These are phyloP conservation scores for Sutorius eximius DNA, from an alignment of 1,284 basidiomycete genomes.

Conservation along the genomic window DNA sequence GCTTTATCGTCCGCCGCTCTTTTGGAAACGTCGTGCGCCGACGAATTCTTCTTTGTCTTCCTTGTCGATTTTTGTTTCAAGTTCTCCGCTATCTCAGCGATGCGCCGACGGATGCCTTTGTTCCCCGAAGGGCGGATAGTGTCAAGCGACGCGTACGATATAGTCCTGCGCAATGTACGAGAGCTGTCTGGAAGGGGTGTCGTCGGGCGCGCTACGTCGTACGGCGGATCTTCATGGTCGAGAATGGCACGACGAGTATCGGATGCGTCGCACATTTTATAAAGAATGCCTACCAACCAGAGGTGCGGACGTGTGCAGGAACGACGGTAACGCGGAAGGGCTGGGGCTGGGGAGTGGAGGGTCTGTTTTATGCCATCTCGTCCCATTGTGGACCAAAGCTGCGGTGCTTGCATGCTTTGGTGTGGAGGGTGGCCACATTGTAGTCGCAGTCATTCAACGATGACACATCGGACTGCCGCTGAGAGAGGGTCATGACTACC, in stretches of 20 bases:
- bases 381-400: conserved; percentile 5
- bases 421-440: not conserved
- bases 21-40: not conserved
- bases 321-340: not conserved
- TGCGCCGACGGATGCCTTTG: conserved; percentile 20
- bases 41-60: not conserved
- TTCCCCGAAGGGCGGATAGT: conserved; percentile 8
- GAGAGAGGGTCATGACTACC: not conserved
- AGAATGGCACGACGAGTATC: not conserved
- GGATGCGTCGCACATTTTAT: not conserved
- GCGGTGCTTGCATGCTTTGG: conserved; percentile 6
- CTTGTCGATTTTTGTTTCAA: conserved; percentile 8
- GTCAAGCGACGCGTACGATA: conserved; percentile 21
- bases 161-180: conserved; percentile 17
- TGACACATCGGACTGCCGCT: not conserved
- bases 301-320: not conserved
- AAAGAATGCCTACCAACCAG: not conserved
- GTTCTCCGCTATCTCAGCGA: conserved; percentile 16
- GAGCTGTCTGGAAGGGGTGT: conserved; percentile 11
- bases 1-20: not conserved
- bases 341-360: not conserved
- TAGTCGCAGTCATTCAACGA: not conserved
- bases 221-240: not conserved
- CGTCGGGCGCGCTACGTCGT: not conserved
- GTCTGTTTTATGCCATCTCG: conserved; percentile 5